Conservation (phyloP, 176 grass and related monocot genomes). For the Zea mays region DNA sequence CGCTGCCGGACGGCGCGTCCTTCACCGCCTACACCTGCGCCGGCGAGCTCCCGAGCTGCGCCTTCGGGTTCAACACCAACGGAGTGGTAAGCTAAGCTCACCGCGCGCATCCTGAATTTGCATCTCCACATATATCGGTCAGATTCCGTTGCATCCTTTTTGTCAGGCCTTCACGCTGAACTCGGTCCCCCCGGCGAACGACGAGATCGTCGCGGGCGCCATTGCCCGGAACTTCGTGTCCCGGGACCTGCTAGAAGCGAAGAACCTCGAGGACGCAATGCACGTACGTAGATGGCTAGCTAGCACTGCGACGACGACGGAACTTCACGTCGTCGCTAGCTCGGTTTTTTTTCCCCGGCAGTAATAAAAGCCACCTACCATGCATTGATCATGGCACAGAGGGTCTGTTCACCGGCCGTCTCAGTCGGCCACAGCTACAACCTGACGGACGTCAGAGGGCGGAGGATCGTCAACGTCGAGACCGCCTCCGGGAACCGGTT, state of each 20-base stretch:
- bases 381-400: constrained; percentile 6
- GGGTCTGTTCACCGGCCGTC: constrained; percentile 51
- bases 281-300: constrained; percentile 37
- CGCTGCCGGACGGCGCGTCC: constrained; percentile 51
- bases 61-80: constrained; percentile 89
- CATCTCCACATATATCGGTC: neutral
- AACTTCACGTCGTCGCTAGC: neutral
- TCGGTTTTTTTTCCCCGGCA: neutral
- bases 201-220: constrained; percentile 58
- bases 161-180: constrained; percentile 73
- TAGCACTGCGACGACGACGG: neutral
- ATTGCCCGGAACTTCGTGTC: constrained; percentile 71
- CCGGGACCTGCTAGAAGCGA: constrained; percentile 67
- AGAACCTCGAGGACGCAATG: constrained; percentile 55
- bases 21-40: constrained; percentile 80
- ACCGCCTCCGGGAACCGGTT: constrained; percentile 58
- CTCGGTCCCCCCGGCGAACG: constrained; percentile 62
- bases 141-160: neutral
- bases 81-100: constrained; percentile 44
- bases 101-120: neutral
- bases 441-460: constrained; percentile 58
- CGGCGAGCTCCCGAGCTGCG: constrained; percentile 85
- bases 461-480: constrained; percentile 79
- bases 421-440: constrained; percentile 88
- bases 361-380: neutral